These are phyloP conservation scores for Apiospora saccharicola DNA, from an alignment of 2,329 filamentous ascomycete species.

Conservation along the genomic window DNA sequence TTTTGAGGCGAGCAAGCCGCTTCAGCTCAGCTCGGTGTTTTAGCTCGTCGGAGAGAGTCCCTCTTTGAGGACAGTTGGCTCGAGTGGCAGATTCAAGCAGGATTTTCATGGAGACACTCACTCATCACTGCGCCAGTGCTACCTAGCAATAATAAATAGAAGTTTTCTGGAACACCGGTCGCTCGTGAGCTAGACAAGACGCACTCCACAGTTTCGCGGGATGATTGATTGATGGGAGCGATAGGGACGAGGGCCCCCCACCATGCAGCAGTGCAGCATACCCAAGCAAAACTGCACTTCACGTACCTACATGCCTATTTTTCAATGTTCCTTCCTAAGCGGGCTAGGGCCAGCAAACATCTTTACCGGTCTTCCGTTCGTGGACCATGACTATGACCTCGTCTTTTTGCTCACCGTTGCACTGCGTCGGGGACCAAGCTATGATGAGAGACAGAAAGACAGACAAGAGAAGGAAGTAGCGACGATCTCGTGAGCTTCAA, in stretches of 20 bases:
- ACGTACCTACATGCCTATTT: neutral
- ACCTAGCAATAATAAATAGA: constrained; percentile 4
- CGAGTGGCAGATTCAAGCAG: neutral
- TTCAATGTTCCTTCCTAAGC: constrained; percentile 9
- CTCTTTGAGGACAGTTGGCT: too few species aligned
- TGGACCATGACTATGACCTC: neutral
- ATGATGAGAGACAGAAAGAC: neutral
- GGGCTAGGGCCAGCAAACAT: constrained; percentile 1
- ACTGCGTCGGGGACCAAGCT: neutral
- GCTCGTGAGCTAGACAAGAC: constrained; percentile 10
- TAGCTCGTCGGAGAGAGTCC: neutral
- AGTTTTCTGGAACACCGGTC: constrained; percentile 18
- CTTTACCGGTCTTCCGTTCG: neutral
- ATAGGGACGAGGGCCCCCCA: neutral
- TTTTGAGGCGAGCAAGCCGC: constrained; percentile 11
- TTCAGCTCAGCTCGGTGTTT: neutral
- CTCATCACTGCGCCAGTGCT: neutral
- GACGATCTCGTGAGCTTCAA: constrained; percentile 6
- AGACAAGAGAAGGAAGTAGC: constrained; percentile 6
- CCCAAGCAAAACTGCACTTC: too few species aligned
- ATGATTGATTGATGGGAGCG: constrained; percentile 4
- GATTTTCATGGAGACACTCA: constrained; percentile 1
- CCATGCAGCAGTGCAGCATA: neutral
- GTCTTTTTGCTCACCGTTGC: constrained; percentile 10
- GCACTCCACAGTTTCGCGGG: constrained; percentile 21